Percentiles rank a stretch among this genome's conserved stretches.
These are phyloP conservation scores for Corynespora cassiicola DNA, from an alignment of 2,329 filamentous ascomycete genomes.

Conservation along the genomic window DNA sequence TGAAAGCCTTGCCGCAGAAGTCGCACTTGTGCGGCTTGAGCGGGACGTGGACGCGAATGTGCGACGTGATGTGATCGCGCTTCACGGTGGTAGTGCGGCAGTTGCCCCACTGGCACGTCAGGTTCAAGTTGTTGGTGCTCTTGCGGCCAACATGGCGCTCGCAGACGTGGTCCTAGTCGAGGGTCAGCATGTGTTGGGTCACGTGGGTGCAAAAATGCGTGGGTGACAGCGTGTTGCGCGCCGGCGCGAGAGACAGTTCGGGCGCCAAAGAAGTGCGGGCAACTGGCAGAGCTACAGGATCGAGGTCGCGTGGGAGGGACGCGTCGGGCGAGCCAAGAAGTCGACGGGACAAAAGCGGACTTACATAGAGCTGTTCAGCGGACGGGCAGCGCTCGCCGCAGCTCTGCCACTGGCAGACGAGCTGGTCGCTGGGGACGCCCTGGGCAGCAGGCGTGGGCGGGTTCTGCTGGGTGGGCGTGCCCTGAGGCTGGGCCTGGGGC, in stretches of 20 bases:
- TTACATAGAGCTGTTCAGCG: slow-evolving; percentile 69
- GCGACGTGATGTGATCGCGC: slow-evolving; percentile 98
- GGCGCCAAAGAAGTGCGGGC: too few species aligned
- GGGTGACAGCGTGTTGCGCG: slow-evolving; percentile 1
- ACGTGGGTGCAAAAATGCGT: slow-evolving; percentile 8
- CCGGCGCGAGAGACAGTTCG: neutral
- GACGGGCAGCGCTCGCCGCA: slow-evolving; percentile 66
- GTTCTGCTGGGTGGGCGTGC: slow-evolving; percentile 40
- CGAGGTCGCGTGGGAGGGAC: slow-evolving; percentile 1
- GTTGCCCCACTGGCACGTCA: slow-evolving; percentile 96
- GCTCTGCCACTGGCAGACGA: slow-evolving; percentile 67
- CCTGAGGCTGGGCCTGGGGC: slow-evolving; percentile 42
- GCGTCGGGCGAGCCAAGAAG: slow-evolving; percentile 1
- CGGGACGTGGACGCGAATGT: slow-evolving; percentile 98
- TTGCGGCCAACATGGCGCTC: slow-evolving; percentile 98
- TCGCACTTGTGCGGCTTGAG: slow-evolving; percentile 99
- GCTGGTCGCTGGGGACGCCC: slow-evolving; percentile 48
- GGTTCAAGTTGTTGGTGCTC: slow-evolving; percentile 97
- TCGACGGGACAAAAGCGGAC: slow-evolving; percentile 21
- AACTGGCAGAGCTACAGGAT: neutral
- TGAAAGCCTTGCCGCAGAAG: slow-evolving; percentile 98
- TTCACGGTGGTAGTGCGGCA: slow-evolving; percentile 98
- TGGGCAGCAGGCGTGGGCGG: slow-evolving; percentile 38
- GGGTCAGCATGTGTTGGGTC: slow-evolving; percentile 19
- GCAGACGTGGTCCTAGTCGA: slow-evolving; percentile 87